Percentiles rank a stretch among this genome's conserved stretches.
phyloP scores from a whole-genome alignment of 2,329 filamentous ascomycete species.

The Biscogniauxia sp. region DNA sequence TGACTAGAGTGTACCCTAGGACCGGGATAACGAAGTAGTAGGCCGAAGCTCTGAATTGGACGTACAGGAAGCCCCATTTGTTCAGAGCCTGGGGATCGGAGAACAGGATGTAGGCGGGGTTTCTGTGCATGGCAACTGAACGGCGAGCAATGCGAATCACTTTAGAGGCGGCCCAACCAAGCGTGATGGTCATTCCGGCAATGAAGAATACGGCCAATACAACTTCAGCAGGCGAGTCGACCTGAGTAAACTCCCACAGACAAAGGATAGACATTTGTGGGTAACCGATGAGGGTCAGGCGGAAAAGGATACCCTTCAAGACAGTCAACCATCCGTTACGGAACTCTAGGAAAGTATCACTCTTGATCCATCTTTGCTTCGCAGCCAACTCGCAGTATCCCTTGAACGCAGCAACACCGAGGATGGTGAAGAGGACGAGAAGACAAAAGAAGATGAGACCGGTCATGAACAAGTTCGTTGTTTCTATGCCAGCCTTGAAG shows the following conservation, averaged over 20 bases:
- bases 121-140: conserved; percentile 83
- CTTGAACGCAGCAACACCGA: conserved; percentile 73
- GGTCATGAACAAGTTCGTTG: conserved; percentile 82
- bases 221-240: conserved; percentile 75
- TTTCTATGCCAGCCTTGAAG: conserved; percentile 76
- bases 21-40: conserved; percentile 85
- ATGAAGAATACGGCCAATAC: conserved; percentile 80
- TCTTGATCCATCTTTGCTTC: conserved; percentile 70
- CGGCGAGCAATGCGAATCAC: conserved; percentile 78
- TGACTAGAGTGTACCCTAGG: conserved; percentile 70
- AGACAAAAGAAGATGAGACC: conserved; percentile 78
- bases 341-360: conserved; percentile 81
- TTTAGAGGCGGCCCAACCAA: conserved; percentile 78
- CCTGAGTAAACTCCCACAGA: conserved; percentile 78
- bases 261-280: conserved; percentile 82
- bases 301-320: conserved; percentile 82
- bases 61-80: conserved; percentile 91
- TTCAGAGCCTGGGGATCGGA: conserved; percentile 81
- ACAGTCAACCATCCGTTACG: conserved; percentile 83
- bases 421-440: conserved; percentile 68
- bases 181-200: conserved; percentile 68
- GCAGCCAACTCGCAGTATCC: conserved; percentile 68
- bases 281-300: conserved; percentile 78
- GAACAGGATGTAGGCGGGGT: conserved; percentile 86
- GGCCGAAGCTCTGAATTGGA: conserved; percentile 82